These are phyloP conservation scores for Trichocladium antarcticum DNA, from an alignment of 495 filamentous ascomycete genomes.

Conservation along the genomic window DNA sequence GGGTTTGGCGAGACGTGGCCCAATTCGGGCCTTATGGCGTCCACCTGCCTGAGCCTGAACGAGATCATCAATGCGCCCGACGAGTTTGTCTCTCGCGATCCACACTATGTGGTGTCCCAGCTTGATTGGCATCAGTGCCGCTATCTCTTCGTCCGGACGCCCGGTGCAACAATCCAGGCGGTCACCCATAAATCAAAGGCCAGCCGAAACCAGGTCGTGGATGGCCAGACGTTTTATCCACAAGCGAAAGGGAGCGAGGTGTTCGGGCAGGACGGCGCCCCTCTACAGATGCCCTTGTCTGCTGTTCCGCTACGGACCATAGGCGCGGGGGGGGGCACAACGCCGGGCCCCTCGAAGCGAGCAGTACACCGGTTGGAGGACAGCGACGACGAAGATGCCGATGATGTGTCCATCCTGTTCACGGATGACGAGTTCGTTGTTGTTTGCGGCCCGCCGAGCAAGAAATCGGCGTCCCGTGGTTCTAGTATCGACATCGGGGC, in stretches of 20 bases:
- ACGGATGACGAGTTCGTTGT: conserved; percentile 24
- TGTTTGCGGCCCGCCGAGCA: background rate
- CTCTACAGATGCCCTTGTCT: conserved; percentile 21
- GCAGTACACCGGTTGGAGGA: conserved; percentile 5
- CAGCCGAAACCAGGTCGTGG: background rate
- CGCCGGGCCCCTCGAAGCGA: background rate
- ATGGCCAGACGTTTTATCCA: background rate
- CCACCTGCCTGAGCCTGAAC: conserved; percentile 60
- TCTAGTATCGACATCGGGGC: conserved; percentile 3
- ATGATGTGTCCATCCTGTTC: conserved; percentile 42
- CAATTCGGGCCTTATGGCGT: conserved; percentile 49
- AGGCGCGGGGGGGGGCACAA: background rate
- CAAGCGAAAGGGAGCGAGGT: conserved; percentile 5
- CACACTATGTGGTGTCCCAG: conserved; percentile 62
- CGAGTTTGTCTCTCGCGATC: conserved; percentile 44
- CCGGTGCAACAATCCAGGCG: background rate
- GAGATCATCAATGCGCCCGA: conserved; percentile 72
- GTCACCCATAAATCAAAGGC: conserved; percentile 11
- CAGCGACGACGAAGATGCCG: conserved; percentile 42
- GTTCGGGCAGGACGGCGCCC: background rate
- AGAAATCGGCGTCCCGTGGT: conserved; percentile 2
- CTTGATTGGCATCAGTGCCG: conserved; percentile 86
- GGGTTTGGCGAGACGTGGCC: conserved; percentile 42
- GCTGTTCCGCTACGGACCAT: conserved; percentile 19
- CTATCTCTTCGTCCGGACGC: conserved; percentile 63